phyloP scores from a whole-genome alignment of 2,329 filamentous ascomycete genomes.

The Arthrobotrys megalospora region DNA sequence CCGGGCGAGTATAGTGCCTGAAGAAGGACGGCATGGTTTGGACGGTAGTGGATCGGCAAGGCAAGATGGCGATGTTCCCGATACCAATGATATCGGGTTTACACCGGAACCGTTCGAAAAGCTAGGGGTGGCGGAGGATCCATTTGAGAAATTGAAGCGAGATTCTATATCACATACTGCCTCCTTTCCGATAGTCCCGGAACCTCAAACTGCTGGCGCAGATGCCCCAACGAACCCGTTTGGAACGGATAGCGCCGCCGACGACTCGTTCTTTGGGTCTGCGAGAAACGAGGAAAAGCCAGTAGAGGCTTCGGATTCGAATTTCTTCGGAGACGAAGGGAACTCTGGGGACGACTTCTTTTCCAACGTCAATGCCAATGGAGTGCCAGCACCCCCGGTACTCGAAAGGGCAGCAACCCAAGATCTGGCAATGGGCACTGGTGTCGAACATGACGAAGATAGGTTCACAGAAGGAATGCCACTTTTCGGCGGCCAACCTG shows the following conservation, averaged over 20 bases:
- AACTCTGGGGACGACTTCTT: slow-evolving; percentile 48
- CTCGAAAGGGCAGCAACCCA: slow-evolving; percentile 45
- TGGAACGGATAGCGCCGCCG: slow-evolving; percentile 35
- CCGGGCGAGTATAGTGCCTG: not conserved
- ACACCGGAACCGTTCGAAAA: slow-evolving; percentile 35
- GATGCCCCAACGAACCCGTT: slow-evolving; percentile 40
- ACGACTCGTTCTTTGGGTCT: slow-evolving; percentile 50
- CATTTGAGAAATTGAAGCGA: slow-evolving; percentile 35
- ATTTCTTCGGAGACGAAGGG: slow-evolving; percentile 55
- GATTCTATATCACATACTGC: slow-evolving; percentile 51
- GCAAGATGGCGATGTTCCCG: slow-evolving; percentile 28
- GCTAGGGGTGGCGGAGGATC: slow-evolving; percentile 29
- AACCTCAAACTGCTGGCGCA: slow-evolving; percentile 27
- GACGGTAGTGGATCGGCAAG: not conserved
- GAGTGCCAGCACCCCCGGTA: not conserved
- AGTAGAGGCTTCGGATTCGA: slow-evolving; percentile 49
- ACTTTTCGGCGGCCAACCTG: slow-evolving; percentile 57
- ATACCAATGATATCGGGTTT: slow-evolving; percentile 58
- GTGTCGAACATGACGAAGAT: slow-evolving; percentile 35
- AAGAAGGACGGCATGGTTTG: not conserved
- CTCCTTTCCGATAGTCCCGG: slow-evolving; percentile 46
- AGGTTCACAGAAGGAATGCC: slow-evolving; percentile 51
- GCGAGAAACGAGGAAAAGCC: slow-evolving; percentile 18
- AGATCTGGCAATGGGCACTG: slow-evolving; percentile 49
- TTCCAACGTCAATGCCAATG: slow-evolving; percentile 26